These are phyloP conservation scores for Choiromyces venosus DNA, from an alignment of 495 filamentous ascomycete genomes.

Conservation along the genomic window DNA sequence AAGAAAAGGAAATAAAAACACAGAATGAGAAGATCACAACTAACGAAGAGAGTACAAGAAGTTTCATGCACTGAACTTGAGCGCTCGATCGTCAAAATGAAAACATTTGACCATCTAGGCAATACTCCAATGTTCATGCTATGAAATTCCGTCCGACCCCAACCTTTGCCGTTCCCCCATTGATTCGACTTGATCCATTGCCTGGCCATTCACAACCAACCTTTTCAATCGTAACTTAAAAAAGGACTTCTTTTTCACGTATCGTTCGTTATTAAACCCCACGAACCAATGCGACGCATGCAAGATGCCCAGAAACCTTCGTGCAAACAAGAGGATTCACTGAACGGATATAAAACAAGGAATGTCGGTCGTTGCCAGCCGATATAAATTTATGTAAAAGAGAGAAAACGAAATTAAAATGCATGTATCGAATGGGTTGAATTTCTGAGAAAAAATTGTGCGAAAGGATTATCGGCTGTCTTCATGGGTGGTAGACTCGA, in stretches of 20 bases:
- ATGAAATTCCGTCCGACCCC: neutral
- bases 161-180: conserved; percentile 23
- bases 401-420: conserved; percentile 40
- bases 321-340: conserved; percentile 34
- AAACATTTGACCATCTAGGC: conserved; percentile 21
- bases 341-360: conserved; percentile 27
- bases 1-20: conserved; percentile 28
- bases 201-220: conserved; percentile 31
- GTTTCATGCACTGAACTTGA: conserved; percentile 31
- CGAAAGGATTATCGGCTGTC: conserved; percentile 28
- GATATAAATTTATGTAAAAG: conserved; percentile 37
- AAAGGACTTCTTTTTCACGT: conserved; percentile 38
- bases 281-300: conserved; percentile 33
- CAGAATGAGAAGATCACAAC: conserved; percentile 35
- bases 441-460: conserved; percentile 14
- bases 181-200: conserved; percentile 34
- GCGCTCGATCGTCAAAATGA: conserved; percentile 13
- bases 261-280: conserved; percentile 39
- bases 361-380: conserved; percentile 37
- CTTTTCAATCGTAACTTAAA: conserved; percentile 37
- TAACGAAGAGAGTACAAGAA: conserved; percentile 33
- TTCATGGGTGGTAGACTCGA: conserved; percentile 30
- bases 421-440: conserved; percentile 24
- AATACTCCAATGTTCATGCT: conserved; percentile 15
- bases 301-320: conserved; percentile 27